Evolutionary conservation across 345 rosid genomes (phyloP), one percentile per base, ranked within the genome.

Genomic region (Salix purpurea): DNA sequence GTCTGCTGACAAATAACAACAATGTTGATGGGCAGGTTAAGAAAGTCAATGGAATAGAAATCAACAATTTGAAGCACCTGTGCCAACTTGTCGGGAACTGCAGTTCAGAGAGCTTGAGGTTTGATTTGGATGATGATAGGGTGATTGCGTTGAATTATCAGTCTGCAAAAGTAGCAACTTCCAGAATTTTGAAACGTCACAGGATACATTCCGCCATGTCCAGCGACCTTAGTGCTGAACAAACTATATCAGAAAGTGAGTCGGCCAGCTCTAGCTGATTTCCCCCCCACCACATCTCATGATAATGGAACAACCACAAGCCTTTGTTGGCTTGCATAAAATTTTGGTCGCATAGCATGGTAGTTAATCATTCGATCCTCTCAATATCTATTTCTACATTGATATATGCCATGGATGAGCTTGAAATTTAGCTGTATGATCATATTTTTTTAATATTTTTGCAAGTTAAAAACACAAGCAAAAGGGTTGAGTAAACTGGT

Each of bases 91-190:
- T 90, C 67, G 93, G 91, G 69, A 84, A 84, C 24, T 90, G 92
- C 74, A 71, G 78, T 67, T 74, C 81, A 0, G 91, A 87, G 72
- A 84, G 80, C 69, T 74, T 91, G 85, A 90, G 94, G 79, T 69
- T 94, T 21, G 97, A 94, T 85, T 84, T 94, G 87, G 97, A 91
- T 64, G 97, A 89, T 52, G 97, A 90, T 58, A 86, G 96, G 75
- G 92, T 92, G 54, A 85, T 92, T 7, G 91, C 81, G 58, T 83
- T 94, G 77, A 82, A 85, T 80, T 90, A 87, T 81, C 34, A 80
- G 16, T 77, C 46, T 2, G 97, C 95, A 15, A 91, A 81, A 82
- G 46, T 86, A 24, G 98, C 97, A 6, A 89, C 94, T 46, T 89
- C 88, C 54, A 80, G 76, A 77, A 91, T 94, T 56, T 76, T 94